These are phyloP conservation scores for Aspergillus cejpii DNA, from an alignment of 2,329 filamentous ascomycete species.

Conservation along the genomic window DNA sequence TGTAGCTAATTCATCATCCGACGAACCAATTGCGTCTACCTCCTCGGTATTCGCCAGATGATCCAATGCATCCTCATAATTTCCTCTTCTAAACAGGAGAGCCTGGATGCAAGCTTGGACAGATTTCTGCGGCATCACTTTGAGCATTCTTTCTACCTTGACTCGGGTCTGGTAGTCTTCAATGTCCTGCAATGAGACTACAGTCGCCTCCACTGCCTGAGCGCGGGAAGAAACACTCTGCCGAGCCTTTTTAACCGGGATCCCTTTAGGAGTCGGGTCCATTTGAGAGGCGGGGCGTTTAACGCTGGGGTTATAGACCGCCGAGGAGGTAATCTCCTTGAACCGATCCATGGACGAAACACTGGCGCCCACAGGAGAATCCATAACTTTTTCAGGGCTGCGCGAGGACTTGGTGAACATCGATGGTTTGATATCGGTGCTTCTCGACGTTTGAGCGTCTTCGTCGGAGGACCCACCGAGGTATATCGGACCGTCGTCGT, in stretches of 20 bases:
- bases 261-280: constrained; percentile 36
- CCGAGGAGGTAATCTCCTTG: constrained; percentile 40
- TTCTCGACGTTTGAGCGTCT: constrained; percentile 40
- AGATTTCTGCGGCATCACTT: constrained; percentile 43
- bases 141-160: constrained; percentile 49
- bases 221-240: constrained; percentile 44
- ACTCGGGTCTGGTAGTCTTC: constrained; percentile 44
- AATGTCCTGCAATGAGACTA: constrained; percentile 47
- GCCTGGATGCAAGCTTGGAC: constrained; percentile 47
- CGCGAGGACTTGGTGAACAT: constrained; percentile 47
- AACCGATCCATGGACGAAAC: constrained; percentile 31
- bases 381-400: constrained; percentile 37
- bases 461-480: constrained; percentile 61
- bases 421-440: constrained; percentile 56
- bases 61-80: constrained; percentile 51
- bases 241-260: constrained; percentile 35
- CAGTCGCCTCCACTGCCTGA: constrained; percentile 35
- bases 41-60: constrained; percentile 41
- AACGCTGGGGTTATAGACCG: constrained; percentile 36
- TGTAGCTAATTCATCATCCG: constrained; percentile 37
- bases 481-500: constrained; percentile 52
- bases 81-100: constrained; percentile 46
- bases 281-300: constrained; percentile 43
- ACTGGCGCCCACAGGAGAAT: constrained; percentile 34
- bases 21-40: constrained; percentile 23